Evolutionary conservation across 108 stramenopile species (phyloP), one percentile per base, ranked within the genome.

Genomic region (Conticribra weissflogii): DNA sequence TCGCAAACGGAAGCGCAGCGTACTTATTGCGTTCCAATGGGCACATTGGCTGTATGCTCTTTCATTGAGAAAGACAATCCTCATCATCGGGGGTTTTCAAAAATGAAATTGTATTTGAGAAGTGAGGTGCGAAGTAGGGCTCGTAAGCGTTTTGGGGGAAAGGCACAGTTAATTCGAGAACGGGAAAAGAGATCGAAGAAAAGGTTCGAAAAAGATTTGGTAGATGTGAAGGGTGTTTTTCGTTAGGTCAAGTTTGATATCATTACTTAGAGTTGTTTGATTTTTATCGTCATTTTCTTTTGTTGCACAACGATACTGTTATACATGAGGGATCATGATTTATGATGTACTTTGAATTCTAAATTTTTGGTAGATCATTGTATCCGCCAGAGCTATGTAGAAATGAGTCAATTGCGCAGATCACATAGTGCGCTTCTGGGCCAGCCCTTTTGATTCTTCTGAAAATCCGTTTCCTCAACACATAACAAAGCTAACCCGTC

Each of bases 11-110:
- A 94, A 53, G 90, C 90, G 3, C 85, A 79, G 66, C 60, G 77
- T 17, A 63, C 63, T 44, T 94, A 94, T 72, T 91, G 88, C 56
- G 41, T 94, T 19, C 93, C 93, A 2, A 63, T 85, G 54, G 93
- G 93, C 27, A 90, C 93, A 30, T 78, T 94, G 55, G 87, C 85
- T 19, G 88, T 91, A 27, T 91, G 90, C 64, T 50, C 81, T 17
- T 81, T 71, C 61, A 63, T 71, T 19, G 86, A 85, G 64, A 77
- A 73, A 54, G 77, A 74, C 14, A 94, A 94, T 81, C 93, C 93
- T 21, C 84, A 79, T 12, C 59, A 88, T 59, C 71, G 68, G 7
- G 73, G 80, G 12, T 94, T 78, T 75, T 80, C 78, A 8, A 71
- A 86, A 16, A 88, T 94, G 90, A 90, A 91, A 62, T 47, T 94